Conservation (phyloP, 257 asterid species). For the Solanum chmielewskii region DNA sequence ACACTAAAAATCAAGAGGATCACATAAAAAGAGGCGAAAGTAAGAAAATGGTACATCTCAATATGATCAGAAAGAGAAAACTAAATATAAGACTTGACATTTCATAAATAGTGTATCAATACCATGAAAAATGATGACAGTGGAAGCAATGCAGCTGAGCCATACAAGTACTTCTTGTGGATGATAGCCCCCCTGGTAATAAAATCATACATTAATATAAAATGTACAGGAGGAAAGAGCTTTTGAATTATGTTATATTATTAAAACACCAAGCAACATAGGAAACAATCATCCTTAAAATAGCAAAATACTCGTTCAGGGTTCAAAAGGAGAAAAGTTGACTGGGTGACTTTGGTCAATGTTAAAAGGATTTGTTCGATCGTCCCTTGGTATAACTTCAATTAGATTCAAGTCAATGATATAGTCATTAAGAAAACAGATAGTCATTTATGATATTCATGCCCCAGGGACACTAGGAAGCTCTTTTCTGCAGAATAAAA, state of each 20-base stretch:
- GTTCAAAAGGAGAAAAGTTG: background rate
- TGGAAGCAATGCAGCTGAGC: conserved; percentile 74
- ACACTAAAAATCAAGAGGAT: background rate
- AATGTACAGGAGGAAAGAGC: background rate
- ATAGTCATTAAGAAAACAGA: background rate
- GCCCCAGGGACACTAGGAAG: background rate
- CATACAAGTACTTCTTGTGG: conserved; percentile 79
- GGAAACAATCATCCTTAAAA: background rate
- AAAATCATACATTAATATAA: conserved; percentile 1
- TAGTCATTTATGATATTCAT: background rate
- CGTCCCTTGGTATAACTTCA: background rate
- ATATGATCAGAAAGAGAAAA: background rate
- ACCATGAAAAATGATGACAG: conserved; percentile 72
- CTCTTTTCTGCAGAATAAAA: background rate
- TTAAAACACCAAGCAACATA: background rate
- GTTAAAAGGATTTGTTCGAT: background rate
- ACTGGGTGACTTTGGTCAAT: background rate
- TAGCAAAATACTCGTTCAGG: background rate
- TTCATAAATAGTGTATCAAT: background rate
- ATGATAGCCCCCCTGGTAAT: conserved; percentile 63
- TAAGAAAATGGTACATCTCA: background rate
- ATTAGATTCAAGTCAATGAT: background rate
- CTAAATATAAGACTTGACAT: background rate
- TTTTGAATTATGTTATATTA: background rate
- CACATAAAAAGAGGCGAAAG: background rate